Percentiles rank a stretch among this genome's conserved stretches.
These are phyloP conservation scores for Polyporus tsugae DNA, from an alignment of 1,284 basidiomycete species.

Conservation along the genomic window DNA sequence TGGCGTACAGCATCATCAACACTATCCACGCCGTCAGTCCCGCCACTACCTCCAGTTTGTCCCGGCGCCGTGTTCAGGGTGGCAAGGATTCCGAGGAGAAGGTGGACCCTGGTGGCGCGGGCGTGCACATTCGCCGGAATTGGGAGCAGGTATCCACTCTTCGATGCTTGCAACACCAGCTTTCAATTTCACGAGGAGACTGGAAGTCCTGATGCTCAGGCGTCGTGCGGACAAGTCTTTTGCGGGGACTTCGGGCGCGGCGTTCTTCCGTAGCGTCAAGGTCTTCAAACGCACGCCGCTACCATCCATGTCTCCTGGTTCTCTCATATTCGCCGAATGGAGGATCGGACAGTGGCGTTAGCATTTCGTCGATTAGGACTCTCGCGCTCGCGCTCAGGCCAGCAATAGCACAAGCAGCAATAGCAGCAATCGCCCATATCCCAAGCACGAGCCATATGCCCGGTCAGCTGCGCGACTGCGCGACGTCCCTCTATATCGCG, in stretches of 20 bases:
- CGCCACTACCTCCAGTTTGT: not conserved
- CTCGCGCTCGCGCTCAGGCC: conserved; percentile 2
- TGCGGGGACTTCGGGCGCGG: not conserved
- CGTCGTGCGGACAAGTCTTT: not conserved
- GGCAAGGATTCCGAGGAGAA: conserved; percentile 1
- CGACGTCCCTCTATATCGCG: conserved; percentile 2
- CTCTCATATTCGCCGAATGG: not conserved
- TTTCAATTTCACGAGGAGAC: not conserved
- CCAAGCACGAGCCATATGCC: not conserved
- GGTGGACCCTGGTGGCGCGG: not conserved
- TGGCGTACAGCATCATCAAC: not conserved
- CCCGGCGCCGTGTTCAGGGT: not conserved
- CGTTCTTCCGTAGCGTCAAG: not conserved
- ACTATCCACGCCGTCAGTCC: not conserved
- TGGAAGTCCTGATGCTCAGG: conserved; percentile 6
- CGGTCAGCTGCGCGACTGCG: conserved; percentile 26
- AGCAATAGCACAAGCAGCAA: not conserved
- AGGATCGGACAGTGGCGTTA: conserved; percentile 5
- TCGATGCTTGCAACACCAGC: not conserved
- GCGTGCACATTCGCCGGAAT: not conserved
- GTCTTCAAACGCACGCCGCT: not conserved
- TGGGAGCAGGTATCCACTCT: not conserved
- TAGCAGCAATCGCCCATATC: not conserved
- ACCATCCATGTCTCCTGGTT: not conserved
- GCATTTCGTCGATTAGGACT: not conserved